phyloP scores from a whole-genome alignment of 768 basidiomycete species.

The Boletus barrowsii region DNA sequence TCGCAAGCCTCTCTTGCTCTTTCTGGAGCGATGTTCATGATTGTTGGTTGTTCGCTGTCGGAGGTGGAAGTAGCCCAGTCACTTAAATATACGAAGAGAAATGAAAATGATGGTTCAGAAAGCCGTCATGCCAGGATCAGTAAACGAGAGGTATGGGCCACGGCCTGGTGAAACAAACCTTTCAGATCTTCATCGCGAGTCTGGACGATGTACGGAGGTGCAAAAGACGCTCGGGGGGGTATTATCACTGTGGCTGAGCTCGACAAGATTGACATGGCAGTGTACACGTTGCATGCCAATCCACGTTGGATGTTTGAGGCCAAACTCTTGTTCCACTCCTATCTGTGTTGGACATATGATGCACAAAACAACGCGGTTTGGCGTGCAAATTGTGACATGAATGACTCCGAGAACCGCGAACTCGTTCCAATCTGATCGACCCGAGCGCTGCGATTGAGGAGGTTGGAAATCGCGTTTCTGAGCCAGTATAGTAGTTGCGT shows the following conservation, averaged over 20 bases:
- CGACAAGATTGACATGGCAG: constrained; percentile 10
- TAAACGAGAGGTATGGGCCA: background rate
- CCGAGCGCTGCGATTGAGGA: background rate
- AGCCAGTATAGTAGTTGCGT: constrained; percentile 14
- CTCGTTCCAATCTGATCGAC: constrained; percentile 4
- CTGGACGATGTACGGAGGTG: background rate
- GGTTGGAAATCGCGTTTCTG: constrained; percentile 15
- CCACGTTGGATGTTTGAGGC: constrained; percentile 14
- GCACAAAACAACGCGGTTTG: constrained; percentile 10
- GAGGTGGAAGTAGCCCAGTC: background rate
- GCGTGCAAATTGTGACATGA: constrained; percentile 9
- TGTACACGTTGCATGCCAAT: constrained; percentile 22
- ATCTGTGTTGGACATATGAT: constrained; percentile 10
- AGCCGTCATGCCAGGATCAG: constrained; percentile 10
- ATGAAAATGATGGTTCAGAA: constrained; percentile 12
- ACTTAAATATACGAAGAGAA: constrained; percentile 22
- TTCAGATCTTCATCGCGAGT: constrained; percentile 17
- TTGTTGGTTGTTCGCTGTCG: constrained; percentile 2
- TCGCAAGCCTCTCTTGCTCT: constrained; percentile 29
- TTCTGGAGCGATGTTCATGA: constrained; percentile 17
- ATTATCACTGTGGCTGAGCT: background rate
- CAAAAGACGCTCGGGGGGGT: constrained; percentile 2
- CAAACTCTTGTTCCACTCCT: constrained; percentile 9
- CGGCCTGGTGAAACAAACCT: constrained; percentile 4
- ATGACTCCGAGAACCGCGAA: constrained; percentile 18